These are phyloP conservation scores for Achaetomium macrosporum DNA, from an alignment of 2,329 filamentous ascomycete species.

Conservation along the genomic window DNA sequence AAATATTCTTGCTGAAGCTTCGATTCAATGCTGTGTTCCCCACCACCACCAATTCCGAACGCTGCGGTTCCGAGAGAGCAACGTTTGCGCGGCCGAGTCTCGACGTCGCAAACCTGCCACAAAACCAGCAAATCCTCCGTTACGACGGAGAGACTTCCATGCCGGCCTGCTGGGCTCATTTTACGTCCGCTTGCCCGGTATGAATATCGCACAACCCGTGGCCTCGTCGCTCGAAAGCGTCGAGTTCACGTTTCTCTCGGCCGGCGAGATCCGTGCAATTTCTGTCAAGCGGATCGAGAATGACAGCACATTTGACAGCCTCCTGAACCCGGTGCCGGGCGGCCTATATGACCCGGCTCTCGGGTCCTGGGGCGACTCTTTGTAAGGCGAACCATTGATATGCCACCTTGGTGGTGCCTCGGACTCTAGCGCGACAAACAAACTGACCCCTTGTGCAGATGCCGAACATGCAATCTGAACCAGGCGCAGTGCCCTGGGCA, in stretches of 20 bases:
- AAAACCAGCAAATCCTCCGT: background rate
- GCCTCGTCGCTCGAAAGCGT: constrained; percentile 78
- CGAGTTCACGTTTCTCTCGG: constrained; percentile 80
- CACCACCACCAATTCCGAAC: constrained; percentile 19
- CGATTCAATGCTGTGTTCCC: constrained; percentile 18
- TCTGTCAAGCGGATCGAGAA: constrained; percentile 94
- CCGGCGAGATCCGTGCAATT: constrained; percentile 76
- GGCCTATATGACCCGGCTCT: constrained; percentile 90
- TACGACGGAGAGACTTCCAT: constrained; percentile 6
- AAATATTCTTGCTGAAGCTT: constrained; percentile 25
- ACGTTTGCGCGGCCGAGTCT: constrained; percentile 2
- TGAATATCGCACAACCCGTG: constrained; percentile 76
- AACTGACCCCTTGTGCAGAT: constrained; percentile 48
- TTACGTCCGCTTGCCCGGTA: constrained; percentile 28
- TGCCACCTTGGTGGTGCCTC: background rate
- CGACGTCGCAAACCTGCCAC: constrained; percentile 1
- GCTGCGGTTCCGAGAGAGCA: constrained; percentile 8
- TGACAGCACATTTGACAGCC: constrained; percentile 86
- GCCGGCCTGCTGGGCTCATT: constrained; percentile 10
- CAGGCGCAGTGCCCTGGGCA: constrained; percentile 83
- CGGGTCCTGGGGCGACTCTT: constrained; percentile 79
- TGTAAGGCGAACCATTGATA: constrained; percentile 48
- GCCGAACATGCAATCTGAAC: constrained; percentile 84
- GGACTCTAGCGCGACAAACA: background rate
- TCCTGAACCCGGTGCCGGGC: constrained; percentile 81